Base-by-base conservation (phyloP, 2,329 filamentous ascomycete genomes). In the Alternaria arbusti region DNA sequence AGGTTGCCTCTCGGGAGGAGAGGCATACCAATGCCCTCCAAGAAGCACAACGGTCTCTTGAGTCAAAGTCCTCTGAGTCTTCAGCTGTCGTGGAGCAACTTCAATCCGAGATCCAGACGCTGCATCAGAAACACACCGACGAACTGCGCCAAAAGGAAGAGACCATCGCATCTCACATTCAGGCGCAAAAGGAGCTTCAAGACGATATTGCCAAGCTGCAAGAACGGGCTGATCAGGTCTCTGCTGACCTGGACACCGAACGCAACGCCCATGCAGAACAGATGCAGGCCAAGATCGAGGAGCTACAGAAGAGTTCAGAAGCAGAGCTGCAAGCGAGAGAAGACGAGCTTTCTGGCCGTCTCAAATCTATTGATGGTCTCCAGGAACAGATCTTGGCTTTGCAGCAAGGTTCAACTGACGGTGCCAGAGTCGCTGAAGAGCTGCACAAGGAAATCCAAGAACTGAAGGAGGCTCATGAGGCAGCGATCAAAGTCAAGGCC, bases 351-450 rank as follows among this genome's bases (percentile, higher is more conserved):
- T 66, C 73, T 15, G 44, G 70, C 40, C 75, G 78, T 50, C 66
- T 79, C 36, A 70, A 73, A 23, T 73, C 73, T 5, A 76, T 79
- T 15, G 70, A 76, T n/a, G 65, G 66, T 11, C 70, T 80, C 5
- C 78, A 80, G 55, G 72, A 73, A 25, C 71, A 79, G 59, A 74
- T 80, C 45, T 66, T 70, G 23, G 57, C 70, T 12, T 64, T 80
- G 5, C 71, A 80, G 46, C 76, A 80, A 57, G 77, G 75, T 7
- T 73, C 74, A 15, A 78, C 73, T 7, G 76, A 80, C 36, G 73
- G 75, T 20, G 72, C 70, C 26, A 72, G 64, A 51, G 51, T 79
- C 20, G 74, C 73, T 5, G 63, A 77, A 40, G 70, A 80, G 56
- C 71, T 79, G 11, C 69, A 73, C 13, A 66, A 74, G 63, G 73